Conservation (phyloP, 495 filamentous ascomycete species). For the Bacidia gigantensis region DNA sequence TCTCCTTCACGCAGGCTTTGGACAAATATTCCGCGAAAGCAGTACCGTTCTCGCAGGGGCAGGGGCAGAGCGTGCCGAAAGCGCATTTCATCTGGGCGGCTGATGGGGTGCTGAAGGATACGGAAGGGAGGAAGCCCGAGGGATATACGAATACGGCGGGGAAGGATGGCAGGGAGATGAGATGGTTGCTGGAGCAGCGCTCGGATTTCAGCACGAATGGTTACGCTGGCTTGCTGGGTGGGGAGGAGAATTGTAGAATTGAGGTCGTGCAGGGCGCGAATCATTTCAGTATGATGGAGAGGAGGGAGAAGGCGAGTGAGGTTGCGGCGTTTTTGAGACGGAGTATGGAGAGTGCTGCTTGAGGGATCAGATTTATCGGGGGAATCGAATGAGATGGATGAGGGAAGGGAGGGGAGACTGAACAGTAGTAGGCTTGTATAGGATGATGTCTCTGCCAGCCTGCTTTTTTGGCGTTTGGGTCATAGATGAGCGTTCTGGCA, state of each 20-base stretch:
- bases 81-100: constrained; percentile 23
- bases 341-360: not conserved
- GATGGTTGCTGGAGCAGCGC: constrained; percentile 25
- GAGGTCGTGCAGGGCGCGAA: constrained; percentile 15
- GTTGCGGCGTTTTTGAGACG: not conserved
- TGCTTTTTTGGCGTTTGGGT: too few species aligned
- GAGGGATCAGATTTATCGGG: too few species aligned
- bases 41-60: constrained; percentile 13
- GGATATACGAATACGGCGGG: constrained; percentile 10
- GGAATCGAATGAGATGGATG: too few species aligned
- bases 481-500: too few species aligned
- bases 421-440: too few species aligned
- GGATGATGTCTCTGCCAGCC: too few species aligned
- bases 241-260: constrained; percentile 17
- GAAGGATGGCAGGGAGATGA: constrained; percentile 23
- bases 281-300: constrained; percentile 8
- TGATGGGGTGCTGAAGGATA: constrained; percentile 20
- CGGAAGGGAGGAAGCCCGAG: constrained; percentile 14
- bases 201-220: constrained; percentile 24
- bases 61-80: constrained; percentile 9
- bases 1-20: constrained; percentile 23
- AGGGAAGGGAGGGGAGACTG: too few species aligned
- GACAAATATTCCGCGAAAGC: constrained; percentile 19
- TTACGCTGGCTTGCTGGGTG: constrained; percentile 21
- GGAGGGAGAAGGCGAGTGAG: not conserved